Conservation (phyloP, 2,329 filamentous ascomycete species). For the Nemania abortiva region DNA sequence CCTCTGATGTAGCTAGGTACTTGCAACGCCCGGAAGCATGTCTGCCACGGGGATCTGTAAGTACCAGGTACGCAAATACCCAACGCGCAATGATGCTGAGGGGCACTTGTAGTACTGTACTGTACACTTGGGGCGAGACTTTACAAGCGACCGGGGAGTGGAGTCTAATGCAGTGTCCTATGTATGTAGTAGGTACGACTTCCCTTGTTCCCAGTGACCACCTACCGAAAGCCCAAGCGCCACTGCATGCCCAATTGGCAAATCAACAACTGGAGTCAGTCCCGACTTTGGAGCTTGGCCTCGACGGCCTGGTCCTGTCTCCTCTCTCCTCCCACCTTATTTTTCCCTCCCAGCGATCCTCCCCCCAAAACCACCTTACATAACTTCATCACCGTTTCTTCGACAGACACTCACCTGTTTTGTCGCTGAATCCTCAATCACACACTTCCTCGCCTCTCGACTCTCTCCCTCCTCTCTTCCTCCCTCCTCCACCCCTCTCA, state of each 20-base stretch:
- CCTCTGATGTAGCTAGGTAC: not conserved
- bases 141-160: not conserved
- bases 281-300: constrained; percentile 39
- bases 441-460: constrained; percentile 33
- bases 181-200: constrained; percentile 24
- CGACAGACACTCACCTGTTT: constrained; percentile 35
- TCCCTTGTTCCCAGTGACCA: constrained; percentile 13
- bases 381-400: constrained; percentile 41
- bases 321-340: constrained; percentile 38
- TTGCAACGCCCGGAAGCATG: not conserved
- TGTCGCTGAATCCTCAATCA: constrained; percentile 37
- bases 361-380: constrained; percentile 34
- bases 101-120: constrained; percentile 4
- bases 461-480: constrained; percentile 29
- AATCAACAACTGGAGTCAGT: constrained; percentile 39
- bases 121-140: not conserved
- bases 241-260: constrained; percentile 38
- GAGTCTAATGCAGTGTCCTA: not conserved
- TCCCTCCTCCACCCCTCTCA: constrained; percentile 18
- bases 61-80: not conserved
- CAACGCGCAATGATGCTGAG: constrained; percentile 17
- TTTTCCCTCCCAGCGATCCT: constrained; percentile 35
- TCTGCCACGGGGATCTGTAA: not conserved
- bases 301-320: constrained; percentile 26
- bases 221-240: constrained; percentile 36